These are phyloP conservation scores for Leishmania mexicana DNA, from an alignment of 208 protist species.

Conservation along the genomic window DNA sequence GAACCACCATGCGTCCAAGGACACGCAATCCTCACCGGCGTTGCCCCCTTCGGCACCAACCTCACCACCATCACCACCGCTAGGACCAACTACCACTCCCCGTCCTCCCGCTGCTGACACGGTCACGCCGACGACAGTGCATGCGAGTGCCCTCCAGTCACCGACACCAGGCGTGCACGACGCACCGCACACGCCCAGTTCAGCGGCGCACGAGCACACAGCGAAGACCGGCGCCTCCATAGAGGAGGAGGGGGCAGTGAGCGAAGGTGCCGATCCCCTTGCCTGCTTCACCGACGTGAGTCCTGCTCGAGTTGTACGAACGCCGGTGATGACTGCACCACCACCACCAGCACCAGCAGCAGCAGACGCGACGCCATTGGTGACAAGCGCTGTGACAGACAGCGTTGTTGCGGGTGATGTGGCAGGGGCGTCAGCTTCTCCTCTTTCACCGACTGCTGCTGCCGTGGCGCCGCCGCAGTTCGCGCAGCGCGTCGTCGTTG, in stretches of 20 bases:
- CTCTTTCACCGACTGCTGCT: not conserved
- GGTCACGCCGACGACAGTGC: not conserved
- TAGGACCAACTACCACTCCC: not conserved
- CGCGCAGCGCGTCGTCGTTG: slow-evolving; percentile 14
- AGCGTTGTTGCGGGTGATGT: not conserved
- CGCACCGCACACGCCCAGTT: not conserved
- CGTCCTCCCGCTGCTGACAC: not conserved
- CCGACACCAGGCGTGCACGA: not conserved
- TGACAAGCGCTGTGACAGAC: not conserved
- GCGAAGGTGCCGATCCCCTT: not conserved
- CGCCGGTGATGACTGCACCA: not conserved
- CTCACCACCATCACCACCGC: not conserved
- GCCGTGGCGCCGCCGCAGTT: not conserved
- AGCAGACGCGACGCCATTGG: not conserved
- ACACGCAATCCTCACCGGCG: not conserved
- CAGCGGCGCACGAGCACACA: not conserved
- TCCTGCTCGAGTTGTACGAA: not conserved
- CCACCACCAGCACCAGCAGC: not conserved
- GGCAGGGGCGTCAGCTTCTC: not conserved
- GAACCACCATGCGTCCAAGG: not conserved
- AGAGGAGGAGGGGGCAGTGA: not conserved
- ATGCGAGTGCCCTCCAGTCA: not conserved
- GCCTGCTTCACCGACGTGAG: not conserved
- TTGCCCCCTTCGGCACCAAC: not conserved
- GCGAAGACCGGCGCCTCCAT: not conserved